phyloP scores from a whole-genome alignment of 768 basidiomycete genomes.

The Boletus fagicola region DNA sequence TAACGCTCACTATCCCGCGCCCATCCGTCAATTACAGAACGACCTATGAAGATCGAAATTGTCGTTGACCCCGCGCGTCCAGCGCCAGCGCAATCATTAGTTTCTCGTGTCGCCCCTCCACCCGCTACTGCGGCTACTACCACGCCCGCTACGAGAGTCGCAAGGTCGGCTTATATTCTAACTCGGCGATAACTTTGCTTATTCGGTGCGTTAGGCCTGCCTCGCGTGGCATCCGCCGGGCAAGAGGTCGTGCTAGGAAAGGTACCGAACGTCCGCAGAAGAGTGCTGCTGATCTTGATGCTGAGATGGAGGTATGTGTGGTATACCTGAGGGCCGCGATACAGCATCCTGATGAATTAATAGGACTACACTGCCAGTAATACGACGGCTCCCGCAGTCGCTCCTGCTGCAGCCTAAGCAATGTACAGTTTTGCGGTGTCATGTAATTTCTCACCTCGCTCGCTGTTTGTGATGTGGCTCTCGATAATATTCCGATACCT shows the following conservation, averaged over 20 bases:
- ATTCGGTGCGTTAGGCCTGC: conserved; percentile 27
- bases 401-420: conserved; percentile 38
- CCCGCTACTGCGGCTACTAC: conserved; percentile 33
- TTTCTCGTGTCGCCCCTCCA: conserved; percentile 81
- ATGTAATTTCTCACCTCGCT: not conserved
- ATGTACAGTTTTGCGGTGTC: conserved; percentile 3
- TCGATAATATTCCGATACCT: conserved; percentile 26
- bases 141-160: conserved; percentile 23
- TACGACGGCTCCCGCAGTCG: conserved; percentile 42
- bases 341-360: not conserved
- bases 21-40: conserved; percentile 59
- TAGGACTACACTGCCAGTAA: conserved; percentile 71
- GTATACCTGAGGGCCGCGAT: not conserved
- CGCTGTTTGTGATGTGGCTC: conserved; percentile 8
- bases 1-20: conserved; percentile 36
- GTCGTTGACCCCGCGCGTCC: conserved; percentile 81
- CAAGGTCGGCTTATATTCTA: conserved; percentile 34
- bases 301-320: conserved; percentile 89
- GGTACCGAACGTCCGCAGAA: conserved; percentile 63
- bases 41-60: conserved; percentile 98
- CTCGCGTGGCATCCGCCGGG: conserved; percentile 46
- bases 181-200: not conserved
- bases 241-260: conserved; percentile 46
- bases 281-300: conserved; percentile 88
- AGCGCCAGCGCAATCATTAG: conserved; percentile 60